A percentile compares a stretch with the other conserved stretches of the same genome.
phyloP scores from a whole-genome alignment of 805 yeast genomes.

The Candida coquimbonensis region DNA sequence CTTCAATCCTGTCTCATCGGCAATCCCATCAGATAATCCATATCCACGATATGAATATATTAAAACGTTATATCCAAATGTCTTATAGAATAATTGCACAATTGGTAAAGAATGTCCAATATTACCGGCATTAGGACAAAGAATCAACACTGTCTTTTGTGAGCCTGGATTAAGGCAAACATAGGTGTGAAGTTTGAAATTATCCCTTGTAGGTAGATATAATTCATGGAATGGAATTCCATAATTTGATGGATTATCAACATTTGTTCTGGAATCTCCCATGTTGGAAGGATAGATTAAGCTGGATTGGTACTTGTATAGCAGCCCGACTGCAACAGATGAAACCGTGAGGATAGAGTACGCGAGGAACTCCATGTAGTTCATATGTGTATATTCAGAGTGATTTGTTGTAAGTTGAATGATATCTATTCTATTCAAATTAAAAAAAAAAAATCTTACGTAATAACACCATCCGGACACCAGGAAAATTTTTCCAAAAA shows the following conservation, averaged over 20 bases:
- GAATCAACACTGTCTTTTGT: conserved; percentile 64
- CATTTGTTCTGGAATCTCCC: conserved; percentile 62
- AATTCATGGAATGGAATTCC: conserved; percentile 61
- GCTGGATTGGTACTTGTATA: conserved; percentile 55
- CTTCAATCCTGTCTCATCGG: conserved; percentile 76
- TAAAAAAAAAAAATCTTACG: too few species aligned
- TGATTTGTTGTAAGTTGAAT: too few species aligned
- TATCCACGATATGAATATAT: conserved; percentile 89
- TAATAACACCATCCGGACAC: too few species aligned
- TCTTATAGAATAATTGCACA: conserved; percentile 57
- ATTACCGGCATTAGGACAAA: conserved; percentile 94
- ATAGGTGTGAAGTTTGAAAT: conserved; percentile 59
- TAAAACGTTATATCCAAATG: conserved; percentile 68
- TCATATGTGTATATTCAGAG: not conserved
- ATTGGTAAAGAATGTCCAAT: conserved; percentile 87
- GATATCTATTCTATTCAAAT: too few species aligned
- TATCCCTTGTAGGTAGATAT: conserved; percentile 59
- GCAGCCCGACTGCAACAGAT: conserved; percentile 38
- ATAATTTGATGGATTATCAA: conserved; percentile 71
- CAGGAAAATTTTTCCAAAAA: too few species aligned
- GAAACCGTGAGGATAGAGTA: conserved; percentile 39
- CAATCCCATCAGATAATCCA: conserved; percentile 70
- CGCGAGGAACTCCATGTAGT: conserved; percentile 29
- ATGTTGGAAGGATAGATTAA: conserved; percentile 80
- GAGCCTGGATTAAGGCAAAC: conserved; percentile 48